Conservation (phyloP, 306 rosid species). For the Dryas octopetala region DNA sequence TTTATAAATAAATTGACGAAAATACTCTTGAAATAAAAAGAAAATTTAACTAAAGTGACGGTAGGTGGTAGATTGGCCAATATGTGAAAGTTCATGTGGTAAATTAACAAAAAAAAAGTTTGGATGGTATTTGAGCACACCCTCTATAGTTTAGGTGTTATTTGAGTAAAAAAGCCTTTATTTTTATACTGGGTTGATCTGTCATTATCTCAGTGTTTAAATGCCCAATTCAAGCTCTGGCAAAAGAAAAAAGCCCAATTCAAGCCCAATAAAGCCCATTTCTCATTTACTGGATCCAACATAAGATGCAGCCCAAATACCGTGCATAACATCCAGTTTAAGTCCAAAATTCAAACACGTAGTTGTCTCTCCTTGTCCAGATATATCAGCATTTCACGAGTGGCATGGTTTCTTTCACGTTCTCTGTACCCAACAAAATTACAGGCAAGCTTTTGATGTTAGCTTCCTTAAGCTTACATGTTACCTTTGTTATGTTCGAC, state of each 20-base stretch:
- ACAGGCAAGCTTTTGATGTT: not conserved
- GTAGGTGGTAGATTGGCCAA: too few species aligned
- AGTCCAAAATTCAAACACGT: not conserved
- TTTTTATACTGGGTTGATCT: not conserved
- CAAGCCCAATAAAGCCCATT: constrained; percentile 7
- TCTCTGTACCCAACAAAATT: not conserved
- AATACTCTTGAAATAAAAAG: too few species aligned
- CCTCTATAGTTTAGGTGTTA: too few species aligned
- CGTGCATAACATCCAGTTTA: not conserved
- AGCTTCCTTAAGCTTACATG: too few species aligned
- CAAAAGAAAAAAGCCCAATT: not conserved
- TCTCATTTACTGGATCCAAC: not conserved
- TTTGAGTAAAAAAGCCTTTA: too few species aligned
- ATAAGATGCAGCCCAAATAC: not conserved
- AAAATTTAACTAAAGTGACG: too few species aligned
- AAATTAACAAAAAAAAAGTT: too few species aligned
- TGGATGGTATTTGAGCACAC: too few species aligned
- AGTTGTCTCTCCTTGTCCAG: not conserved
- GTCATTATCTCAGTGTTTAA: not conserved
- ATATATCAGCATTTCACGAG: too few species aligned
- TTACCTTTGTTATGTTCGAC: not conserved
- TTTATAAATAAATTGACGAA: too few species aligned
- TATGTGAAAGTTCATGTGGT: too few species aligned
- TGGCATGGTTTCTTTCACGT: not conserved
- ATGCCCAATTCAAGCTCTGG: not conserved